Evolutionary conservation across 2,329 filamentous ascomycete genomes (phyloP).

Genomic region (Aspergillus ochraceus): DNA sequence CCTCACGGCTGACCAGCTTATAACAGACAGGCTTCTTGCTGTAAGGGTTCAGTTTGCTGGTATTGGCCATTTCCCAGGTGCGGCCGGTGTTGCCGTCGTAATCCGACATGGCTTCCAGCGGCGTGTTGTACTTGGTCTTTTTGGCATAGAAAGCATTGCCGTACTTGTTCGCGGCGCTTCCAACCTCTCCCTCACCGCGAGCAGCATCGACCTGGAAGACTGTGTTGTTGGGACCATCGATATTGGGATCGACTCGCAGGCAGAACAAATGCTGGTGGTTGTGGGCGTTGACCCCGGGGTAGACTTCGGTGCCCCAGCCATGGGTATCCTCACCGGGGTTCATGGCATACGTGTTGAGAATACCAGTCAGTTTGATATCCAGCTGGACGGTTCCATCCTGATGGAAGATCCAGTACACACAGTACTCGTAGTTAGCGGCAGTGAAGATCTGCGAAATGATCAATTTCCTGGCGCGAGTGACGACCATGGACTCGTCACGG

Average conservation of each 20-base stretch:
- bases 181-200: slow-evolving; percentile 69
- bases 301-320: slow-evolving; percentile 90
- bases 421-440: slow-evolving; percentile 94
- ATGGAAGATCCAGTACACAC: slow-evolving; percentile 84
- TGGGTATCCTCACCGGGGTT: slow-evolving; percentile 75
- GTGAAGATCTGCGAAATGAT: slow-evolving; percentile 92
- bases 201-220: slow-evolving; percentile 80
- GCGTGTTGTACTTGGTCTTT: slow-evolving; percentile 75
- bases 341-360: slow-evolving; percentile 88
- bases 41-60: slow-evolving; percentile 78
- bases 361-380: slow-evolving; percentile 87
- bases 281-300: slow-evolving; percentile 87
- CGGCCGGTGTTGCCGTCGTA: slow-evolving; percentile 77
- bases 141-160: slow-evolving; percentile 88
- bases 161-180: slow-evolving; percentile 79
- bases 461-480: slow-evolving; percentile 82
- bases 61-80: slow-evolving; percentile 90
- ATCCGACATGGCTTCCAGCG: slow-evolving; percentile 68
- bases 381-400: slow-evolving; percentile 91
- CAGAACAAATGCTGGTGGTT: slow-evolving; percentile 97
- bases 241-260: slow-evolving; percentile 79
- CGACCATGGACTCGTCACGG: slow-evolving; percentile 81
- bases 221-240: slow-evolving; percentile 83
- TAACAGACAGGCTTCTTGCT: slow-evolving; percentile 83
- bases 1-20: slow-evolving; percentile 86